Evolutionary conservation across 805 yeast genomes (phyloP).

Genomic region (Kodamaea neixiangensis): DNA sequence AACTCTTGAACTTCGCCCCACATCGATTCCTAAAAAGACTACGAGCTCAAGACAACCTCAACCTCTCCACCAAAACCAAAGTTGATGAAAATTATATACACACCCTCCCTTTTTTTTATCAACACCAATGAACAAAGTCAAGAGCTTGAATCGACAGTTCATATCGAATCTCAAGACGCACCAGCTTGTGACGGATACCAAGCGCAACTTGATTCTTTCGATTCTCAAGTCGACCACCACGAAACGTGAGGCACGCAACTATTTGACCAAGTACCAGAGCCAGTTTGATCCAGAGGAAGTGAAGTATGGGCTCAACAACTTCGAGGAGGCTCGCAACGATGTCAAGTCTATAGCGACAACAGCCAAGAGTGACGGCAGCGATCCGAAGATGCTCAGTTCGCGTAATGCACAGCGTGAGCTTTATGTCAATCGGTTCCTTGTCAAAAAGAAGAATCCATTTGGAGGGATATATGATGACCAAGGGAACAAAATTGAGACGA

Average conservation of each 20-base stretch:
- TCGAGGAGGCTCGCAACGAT: neutral
- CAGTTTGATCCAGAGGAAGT: slow-evolving; percentile 28
- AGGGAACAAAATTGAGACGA: slow-evolving; percentile 23
- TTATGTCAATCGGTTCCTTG: slow-evolving; percentile 33
- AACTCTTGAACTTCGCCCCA: neutral
- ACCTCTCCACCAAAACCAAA: neutral
- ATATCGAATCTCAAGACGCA: slow-evolving; percentile 40
- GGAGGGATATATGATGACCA: slow-evolving; percentile 31
- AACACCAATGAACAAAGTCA: slow-evolving; percentile 30
- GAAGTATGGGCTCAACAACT: slow-evolving; percentile 10
- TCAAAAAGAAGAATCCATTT: slow-evolving; percentile 31
- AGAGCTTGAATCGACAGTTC: slow-evolving; percentile 31
- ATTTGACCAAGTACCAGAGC: slow-evolving; percentile 67
- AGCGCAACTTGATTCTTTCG: slow-evolving; percentile 74
- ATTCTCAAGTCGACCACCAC: slow-evolving; percentile 90
- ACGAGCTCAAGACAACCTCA: too few species aligned
- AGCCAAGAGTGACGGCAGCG: neutral
- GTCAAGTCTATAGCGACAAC: neutral
- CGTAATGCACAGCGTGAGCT: slow-evolving; percentile 29
- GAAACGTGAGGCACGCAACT: slow-evolving; percentile 85
- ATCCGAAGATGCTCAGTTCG: slow-evolving; percentile 9
- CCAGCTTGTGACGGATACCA: slow-evolving; percentile 43
- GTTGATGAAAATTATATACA: neutral
- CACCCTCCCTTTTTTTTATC: neutral
- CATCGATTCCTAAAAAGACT: neutral